Percentiles rank a stretch among this genome's conserved stretches.
phyloP scores from a whole-genome alignment of 2,329 filamentous ascomycete species.

The Colletotrichum sp. region DNA sequence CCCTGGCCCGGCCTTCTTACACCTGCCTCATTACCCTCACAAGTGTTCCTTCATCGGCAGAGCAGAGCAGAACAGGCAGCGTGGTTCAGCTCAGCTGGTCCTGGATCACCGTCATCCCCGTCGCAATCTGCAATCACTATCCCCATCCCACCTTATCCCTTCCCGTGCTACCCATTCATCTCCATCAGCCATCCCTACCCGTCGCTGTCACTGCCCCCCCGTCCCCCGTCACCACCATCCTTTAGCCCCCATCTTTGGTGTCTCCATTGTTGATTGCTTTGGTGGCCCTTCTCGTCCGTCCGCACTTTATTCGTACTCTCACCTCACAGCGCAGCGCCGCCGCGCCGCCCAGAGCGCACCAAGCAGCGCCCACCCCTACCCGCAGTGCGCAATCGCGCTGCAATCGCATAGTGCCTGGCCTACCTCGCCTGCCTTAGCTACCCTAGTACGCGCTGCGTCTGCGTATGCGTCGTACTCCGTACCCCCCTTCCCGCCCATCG shows the following conservation, averaged over 20 bases:
- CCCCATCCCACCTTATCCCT: background rate
- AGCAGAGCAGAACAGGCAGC: background rate
- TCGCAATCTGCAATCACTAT: background rate
- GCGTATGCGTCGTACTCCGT: background rate
- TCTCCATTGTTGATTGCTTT: background rate
- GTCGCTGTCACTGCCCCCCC: background rate
- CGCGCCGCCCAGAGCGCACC: background rate
- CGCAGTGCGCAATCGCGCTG: background rate
- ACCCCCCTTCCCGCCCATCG: background rate
- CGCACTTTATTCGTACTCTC: background rate
- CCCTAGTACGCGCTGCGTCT: background rate
- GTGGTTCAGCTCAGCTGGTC: background rate
- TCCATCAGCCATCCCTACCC: background rate
- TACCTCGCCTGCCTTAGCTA: background rate
- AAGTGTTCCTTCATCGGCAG: background rate
- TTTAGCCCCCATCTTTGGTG: background rate
- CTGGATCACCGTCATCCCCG: conserved; percentile 8
- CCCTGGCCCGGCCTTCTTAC: background rate
- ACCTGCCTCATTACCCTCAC: background rate
- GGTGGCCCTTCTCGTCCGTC: background rate
- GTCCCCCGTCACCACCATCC: background rate
- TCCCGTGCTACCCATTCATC: background rate
- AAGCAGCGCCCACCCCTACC: background rate
- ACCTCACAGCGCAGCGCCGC: background rate
- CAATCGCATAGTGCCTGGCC: background rate